Evolutionary conservation across 2,329 filamentous ascomycete genomes (phyloP).

Genomic region (Sporothrix euskadiensis): DNA sequence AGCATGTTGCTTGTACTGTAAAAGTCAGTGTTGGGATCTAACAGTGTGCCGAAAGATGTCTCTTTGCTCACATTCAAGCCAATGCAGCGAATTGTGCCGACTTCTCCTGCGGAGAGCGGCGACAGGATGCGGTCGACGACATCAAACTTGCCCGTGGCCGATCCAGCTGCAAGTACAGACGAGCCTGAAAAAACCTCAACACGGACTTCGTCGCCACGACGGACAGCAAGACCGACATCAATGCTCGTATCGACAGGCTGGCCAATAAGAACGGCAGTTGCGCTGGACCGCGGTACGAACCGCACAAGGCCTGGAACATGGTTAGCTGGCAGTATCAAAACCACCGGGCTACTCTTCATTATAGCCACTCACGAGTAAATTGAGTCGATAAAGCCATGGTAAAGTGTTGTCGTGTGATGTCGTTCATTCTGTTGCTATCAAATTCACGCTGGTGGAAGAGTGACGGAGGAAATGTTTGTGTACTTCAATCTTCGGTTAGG

Average conservation of each 20-base stretch:
- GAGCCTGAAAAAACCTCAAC: slow-evolving; percentile 45
- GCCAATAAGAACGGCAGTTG: slow-evolving; percentile 55
- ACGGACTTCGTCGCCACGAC: slow-evolving; percentile 30
- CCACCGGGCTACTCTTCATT: no score
- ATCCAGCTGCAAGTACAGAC: slow-evolving; percentile 52
- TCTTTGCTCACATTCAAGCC: slow-evolving; percentile 48
- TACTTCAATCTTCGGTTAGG: neutral
- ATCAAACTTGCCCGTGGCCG: no score
- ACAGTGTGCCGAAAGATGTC: no score
- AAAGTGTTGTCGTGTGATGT: neutral
- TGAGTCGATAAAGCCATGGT: neutral
- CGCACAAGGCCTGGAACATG: slow-evolving; percentile 55
- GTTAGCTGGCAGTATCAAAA: no score
- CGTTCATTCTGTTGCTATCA: neutral
- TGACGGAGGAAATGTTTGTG: neutral
- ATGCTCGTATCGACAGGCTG: slow-evolving; percentile 54
- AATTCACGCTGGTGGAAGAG: no score
- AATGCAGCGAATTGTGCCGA: slow-evolving; percentile 60
- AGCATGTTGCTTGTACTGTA: slow-evolving; percentile 49
- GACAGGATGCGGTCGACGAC: slow-evolving; percentile 42
- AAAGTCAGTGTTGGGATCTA: no score
- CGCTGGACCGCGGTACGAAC: slow-evolving; percentile 53
- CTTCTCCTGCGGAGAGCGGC: slow-evolving; percentile 49
- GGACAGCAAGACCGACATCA: slow-evolving; percentile 59
- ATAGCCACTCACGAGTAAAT: neutral